Evolutionary conservation across 805 yeast species (phyloP).

Genomic region (Yarrowia osloensis): DNA sequence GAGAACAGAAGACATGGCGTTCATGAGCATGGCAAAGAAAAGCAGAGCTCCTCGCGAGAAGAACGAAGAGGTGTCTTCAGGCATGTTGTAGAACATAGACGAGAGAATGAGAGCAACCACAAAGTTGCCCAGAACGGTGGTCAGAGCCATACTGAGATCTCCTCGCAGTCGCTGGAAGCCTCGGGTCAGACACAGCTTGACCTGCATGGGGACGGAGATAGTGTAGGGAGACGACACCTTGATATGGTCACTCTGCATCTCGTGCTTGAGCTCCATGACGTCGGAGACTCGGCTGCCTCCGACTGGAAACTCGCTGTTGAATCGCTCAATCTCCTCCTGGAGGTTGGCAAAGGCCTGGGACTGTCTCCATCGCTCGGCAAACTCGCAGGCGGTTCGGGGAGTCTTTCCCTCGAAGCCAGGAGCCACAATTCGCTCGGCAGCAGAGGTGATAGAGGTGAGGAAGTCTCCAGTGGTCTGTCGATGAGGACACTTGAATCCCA

Average conservation of each 20-base stretch:
- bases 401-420: constrained; percentile 52
- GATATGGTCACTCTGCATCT: constrained; percentile 40
- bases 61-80: constrained; percentile 53
- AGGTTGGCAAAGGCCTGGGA: constrained; percentile 49
- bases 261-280: constrained; percentile 40
- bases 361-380: constrained; percentile 52
- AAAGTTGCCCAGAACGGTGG: constrained; percentile 50
- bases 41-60: constrained; percentile 61
- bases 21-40: constrained; percentile 56
- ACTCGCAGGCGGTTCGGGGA: constrained; percentile 56
- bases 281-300: constrained; percentile 37
- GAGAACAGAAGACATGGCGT: constrained; percentile 49
- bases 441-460: constrained; percentile 57
- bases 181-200: constrained; percentile 50
- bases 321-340: constrained; percentile 49
- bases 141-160: constrained; percentile 51
- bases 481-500: constrained; percentile 60
- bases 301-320: constrained; percentile 35
- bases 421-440: constrained; percentile 51
- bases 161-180: constrained; percentile 57
- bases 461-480: constrained; percentile 64
- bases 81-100: constrained; percentile 56
- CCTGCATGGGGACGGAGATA: constrained; percentile 49
- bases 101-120: constrained; percentile 59
- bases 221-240: constrained; percentile 47